These are phyloP conservation scores for Nakazawaea populi DNA, from an alignment of 805 yeast species.

Conservation along the genomic window DNA sequence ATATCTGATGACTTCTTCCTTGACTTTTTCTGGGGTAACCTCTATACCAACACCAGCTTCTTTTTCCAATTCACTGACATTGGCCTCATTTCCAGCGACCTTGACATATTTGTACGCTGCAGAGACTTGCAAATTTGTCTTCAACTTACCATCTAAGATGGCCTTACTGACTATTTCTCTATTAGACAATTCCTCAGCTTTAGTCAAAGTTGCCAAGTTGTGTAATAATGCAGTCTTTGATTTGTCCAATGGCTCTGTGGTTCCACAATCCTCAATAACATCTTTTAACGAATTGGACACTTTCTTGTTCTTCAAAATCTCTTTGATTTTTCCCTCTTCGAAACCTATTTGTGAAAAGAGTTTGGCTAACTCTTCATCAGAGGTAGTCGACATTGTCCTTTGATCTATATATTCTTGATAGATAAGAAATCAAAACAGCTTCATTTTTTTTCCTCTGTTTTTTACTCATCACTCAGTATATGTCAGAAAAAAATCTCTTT, in stretches of 20 bases:
- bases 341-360: conserved; percentile 52
- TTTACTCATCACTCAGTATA: neutral
- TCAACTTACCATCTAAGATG: conserved; percentile 58
- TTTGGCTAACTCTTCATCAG: conserved; percentile 21
- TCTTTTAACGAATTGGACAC: conserved; percentile 65
- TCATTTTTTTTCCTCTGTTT: neutral
- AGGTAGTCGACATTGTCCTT: neutral
- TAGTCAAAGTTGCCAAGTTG: conserved; percentile 67
- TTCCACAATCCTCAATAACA: conserved; percentile 42
- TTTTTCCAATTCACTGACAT: conserved; percentile 46
- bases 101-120: conserved; percentile 78
- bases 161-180: conserved; percentile 52
- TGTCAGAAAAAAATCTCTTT: neutral
- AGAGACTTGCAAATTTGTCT: conserved; percentile 65
- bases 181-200: conserved; percentile 44
- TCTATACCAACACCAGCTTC: conserved; percentile 80
- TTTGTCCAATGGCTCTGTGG: conserved; percentile 39
- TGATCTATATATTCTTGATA: neutral
- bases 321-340: conserved; percentile 68
- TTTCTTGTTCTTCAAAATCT: conserved; percentile 80
- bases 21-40: conserved; percentile 61
- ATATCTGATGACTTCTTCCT: conserved; percentile 49
- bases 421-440: neutral
- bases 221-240: conserved; percentile 63
- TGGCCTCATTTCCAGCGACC: conserved; percentile 36